Evolutionary conservation across 2,329 filamentous ascomycete genomes (phyloP).

Genomic region (Ascocoryne sarcoides): DNA sequence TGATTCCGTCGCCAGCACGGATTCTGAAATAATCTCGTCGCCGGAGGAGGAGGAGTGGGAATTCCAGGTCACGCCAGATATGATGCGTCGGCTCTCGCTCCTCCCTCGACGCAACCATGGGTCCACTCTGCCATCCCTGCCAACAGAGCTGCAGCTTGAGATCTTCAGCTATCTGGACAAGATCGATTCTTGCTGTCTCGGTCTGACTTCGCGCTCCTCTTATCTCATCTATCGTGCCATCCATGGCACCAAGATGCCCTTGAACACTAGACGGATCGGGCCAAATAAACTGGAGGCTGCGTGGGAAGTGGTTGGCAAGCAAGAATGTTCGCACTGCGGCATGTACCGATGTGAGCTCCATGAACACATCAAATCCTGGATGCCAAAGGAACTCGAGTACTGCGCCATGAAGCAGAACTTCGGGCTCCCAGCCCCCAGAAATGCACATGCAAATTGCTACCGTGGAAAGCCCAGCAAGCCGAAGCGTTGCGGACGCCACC

Average conservation of each 20-base stretch:
- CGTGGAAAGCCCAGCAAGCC: conserved; percentile 52
- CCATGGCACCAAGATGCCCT: conserved; percentile 43
- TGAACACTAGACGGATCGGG: conserved; percentile 47
- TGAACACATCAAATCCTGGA: conserved; percentile 52
- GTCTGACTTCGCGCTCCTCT: conserved; percentile 47
- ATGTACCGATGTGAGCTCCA: conserved; percentile 54
- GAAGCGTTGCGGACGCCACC: conserved; percentile 48
- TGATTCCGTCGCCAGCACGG: conserved; percentile 15
- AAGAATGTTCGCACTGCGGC: conserved; percentile 54
- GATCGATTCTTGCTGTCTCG: conserved; percentile 55
- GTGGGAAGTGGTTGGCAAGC: conserved; percentile 52
- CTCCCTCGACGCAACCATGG: conserved; percentile 9
- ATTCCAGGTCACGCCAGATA: conserved; percentile 19
- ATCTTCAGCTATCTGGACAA: conserved; percentile 56
- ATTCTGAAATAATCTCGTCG: conserved; percentile 17
- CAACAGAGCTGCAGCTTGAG: conserved; percentile 49
- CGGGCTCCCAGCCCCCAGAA: conserved; percentile 38
- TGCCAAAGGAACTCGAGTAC: conserved; percentile 49
- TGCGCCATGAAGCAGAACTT: conserved; percentile 51
- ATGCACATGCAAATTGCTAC: conserved; percentile 45
- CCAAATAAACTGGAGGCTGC: conserved; percentile 57
- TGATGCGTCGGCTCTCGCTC: conserved; percentile 13
- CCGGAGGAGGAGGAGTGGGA: conserved; percentile 18
- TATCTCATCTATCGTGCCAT: conserved; percentile 50
- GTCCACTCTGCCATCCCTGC: conserved; percentile 39